Conservation (phyloP, 768 basidiomycete genomes). For the Saitozyma podzolica region DNA sequence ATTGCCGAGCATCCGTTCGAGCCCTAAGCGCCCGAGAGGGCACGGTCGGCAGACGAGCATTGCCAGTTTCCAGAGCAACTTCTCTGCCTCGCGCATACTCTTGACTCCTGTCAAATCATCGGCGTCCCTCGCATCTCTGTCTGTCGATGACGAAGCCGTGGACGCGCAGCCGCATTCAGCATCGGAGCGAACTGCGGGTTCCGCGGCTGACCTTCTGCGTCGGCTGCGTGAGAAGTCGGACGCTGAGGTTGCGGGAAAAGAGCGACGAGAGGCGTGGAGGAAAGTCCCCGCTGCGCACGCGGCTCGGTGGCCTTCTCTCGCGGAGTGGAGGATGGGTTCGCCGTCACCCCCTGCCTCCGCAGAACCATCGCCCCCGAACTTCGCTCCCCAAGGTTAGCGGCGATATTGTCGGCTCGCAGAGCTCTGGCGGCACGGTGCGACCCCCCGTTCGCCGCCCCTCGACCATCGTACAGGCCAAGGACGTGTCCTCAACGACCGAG, state of each 20-base stretch:
- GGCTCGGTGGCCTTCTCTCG: conserved; percentile 6
- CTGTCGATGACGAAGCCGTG: conserved; percentile 5
- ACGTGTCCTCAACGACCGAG: too few species aligned
- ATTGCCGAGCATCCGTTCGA: too few species aligned
- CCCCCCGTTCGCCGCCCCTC: too few species aligned
- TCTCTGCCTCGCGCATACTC: neutral
- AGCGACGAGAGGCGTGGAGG: neutral
- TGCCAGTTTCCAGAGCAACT: too few species aligned
- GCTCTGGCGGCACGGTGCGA: too few species aligned
- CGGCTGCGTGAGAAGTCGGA: conserved; percentile 18
- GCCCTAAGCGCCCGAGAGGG: too few species aligned
- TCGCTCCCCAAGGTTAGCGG: neutral
- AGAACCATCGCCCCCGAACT: neutral
- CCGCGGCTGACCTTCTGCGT: conserved; percentile 10
- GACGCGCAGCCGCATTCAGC: too few species aligned
- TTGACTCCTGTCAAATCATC: conserved; percentile 18
- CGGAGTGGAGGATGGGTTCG: conserved; percentile 7
- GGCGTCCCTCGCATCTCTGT: conserved; percentile 19
- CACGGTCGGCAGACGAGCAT: too few species aligned
- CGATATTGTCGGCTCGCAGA: too few species aligned
- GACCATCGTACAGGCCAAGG: too few species aligned
- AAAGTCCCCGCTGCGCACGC: too few species aligned
- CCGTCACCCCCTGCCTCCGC: neutral
- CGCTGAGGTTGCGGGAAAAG: conserved; percentile 4
- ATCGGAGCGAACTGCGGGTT: too few species aligned